Evolutionary conservation across 2,329 filamentous ascomycete species (phyloP).

Genomic region (Diplodia corticola): DNA sequence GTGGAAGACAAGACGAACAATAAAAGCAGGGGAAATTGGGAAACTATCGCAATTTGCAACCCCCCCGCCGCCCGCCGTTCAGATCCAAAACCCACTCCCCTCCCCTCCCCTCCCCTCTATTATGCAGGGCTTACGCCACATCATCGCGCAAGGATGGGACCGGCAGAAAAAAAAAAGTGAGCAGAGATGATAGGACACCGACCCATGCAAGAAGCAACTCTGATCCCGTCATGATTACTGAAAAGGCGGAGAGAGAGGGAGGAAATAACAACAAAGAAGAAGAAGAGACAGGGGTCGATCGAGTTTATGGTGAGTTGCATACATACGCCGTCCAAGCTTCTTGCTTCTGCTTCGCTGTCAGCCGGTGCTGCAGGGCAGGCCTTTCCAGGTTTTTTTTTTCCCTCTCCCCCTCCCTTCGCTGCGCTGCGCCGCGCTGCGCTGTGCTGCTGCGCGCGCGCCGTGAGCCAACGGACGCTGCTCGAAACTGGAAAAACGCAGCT

Average conservation of each 20-base stretch:
- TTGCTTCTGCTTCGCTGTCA: background rate
- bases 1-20: too few species aligned
- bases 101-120: background rate
- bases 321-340: background rate
- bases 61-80: too few species aligned
- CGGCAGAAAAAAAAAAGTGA: background rate
- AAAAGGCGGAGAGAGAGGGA: too few species aligned
- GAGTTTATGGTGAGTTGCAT: background rate
- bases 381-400: background rate
- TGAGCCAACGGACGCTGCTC: background rate
- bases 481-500: background rate
- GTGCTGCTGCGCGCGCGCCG: too few species aligned
- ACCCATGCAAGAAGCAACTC: background rate
- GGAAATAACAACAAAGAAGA: background rate
- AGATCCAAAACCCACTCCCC: background rate
- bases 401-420: background rate
- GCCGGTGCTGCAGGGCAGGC: too few species aligned
- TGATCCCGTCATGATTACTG: too few species aligned
- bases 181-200: background rate
- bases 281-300: background rate
- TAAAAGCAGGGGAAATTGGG: too few species aligned
- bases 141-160: background rate
- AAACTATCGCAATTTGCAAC: too few species aligned
- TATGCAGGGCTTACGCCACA: conserved; percentile 14
- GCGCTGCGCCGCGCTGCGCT: too few species aligned